Evolutionary conservation across 1,139 yeast species (phyloP).

Genomic region (Yamadazyma conglobata): DNA sequence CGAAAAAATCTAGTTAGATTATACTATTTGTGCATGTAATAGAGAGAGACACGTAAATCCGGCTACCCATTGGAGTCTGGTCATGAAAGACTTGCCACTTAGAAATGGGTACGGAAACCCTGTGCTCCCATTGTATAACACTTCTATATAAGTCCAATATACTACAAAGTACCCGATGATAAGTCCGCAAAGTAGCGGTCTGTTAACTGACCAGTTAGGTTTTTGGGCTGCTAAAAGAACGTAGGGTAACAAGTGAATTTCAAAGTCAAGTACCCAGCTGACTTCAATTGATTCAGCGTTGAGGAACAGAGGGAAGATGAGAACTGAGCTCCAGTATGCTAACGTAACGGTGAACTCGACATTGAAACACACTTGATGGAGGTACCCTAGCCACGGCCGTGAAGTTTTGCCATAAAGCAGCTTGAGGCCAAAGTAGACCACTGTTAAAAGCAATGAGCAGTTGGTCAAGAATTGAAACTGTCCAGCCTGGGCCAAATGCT

Average conservation of each 20-base stretch:
- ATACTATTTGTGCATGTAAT: not conserved
- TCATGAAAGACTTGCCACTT: slow-evolving; percentile 2
- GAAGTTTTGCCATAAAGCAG: not conserved
- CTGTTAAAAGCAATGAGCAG: slow-evolving; percentile 15
- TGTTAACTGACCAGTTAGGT: not conserved
- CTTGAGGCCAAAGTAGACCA: slow-evolving; percentile 10
- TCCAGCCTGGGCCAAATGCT: slow-evolving; percentile 18
- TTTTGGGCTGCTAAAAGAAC: not conserved
- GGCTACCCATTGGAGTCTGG: slow-evolving; percentile 7
- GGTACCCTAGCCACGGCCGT: slow-evolving; percentile 1
- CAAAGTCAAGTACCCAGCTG: slow-evolving; percentile 17
- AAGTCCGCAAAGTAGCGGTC: not conserved
- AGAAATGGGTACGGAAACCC: slow-evolving; percentile 12
- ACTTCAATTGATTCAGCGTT: slow-evolving; percentile 20
- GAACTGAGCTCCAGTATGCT: slow-evolving; percentile 21
- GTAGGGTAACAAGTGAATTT: slow-evolving; percentile 25
- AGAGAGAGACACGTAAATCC: slow-evolving; percentile 6
- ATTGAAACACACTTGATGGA: slow-evolving; percentile 14
- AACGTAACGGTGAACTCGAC: slow-evolving; percentile 22
- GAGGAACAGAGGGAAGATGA: slow-evolving; percentile 18
- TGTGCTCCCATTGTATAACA: slow-evolving; percentile 6
- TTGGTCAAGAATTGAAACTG: slow-evolving; percentile 24
- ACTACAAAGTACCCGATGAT: slow-evolving; percentile 2
- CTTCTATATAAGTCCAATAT: slow-evolving; percentile 12
- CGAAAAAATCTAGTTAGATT: not conserved